These are phyloP conservation scores for Tetrapisispora pingtungensis DNA, from an alignment of 805 yeast genomes.

Conservation along the genomic window DNA sequence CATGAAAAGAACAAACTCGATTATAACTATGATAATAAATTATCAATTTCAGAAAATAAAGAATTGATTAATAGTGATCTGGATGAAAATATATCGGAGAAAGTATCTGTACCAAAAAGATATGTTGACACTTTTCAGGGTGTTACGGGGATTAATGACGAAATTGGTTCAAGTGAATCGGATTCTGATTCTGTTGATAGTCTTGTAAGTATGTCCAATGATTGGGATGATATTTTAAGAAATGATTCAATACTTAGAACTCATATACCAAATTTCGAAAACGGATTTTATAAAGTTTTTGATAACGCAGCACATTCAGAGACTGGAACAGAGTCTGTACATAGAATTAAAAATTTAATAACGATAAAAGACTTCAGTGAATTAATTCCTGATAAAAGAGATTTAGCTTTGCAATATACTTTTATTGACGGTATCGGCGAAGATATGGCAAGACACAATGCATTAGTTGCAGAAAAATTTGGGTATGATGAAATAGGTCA, in stretches of 20 bases:
- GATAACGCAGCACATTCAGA: constrained; percentile 21
- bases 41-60: neutral
- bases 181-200: constrained; percentile 24
- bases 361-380: constrained; percentile 54
- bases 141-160: constrained; percentile 5
- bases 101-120: constrained; percentile 20
- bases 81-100: constrained; percentile 3
- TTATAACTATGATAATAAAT: neutral
- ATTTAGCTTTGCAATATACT: constrained; percentile 57
- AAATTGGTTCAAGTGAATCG: constrained; percentile 11
- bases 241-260: constrained; percentile 42
- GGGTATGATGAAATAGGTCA: constrained; percentile 57
- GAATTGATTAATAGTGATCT: constrained; percentile 1
- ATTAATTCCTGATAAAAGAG: constrained; percentile 65
- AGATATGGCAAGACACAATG: constrained; percentile 57
- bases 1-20: constrained; percentile 23
- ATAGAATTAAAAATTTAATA: constrained; percentile 44
- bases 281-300: constrained; percentile 19
- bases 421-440: constrained; percentile 56
- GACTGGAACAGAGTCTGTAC: constrained; percentile 18
- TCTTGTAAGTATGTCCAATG: constrained; percentile 55
- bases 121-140: constrained; percentile 24
- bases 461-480: constrained; percentile 53
- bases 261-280: constrained; percentile 40
- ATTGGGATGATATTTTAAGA: constrained; percentile 55